Evolutionary conservation across 2,329 filamentous ascomycete species (phyloP), one percentile per base, ranked within the genome.

Genomic region (Bertia moriformis): DNA sequence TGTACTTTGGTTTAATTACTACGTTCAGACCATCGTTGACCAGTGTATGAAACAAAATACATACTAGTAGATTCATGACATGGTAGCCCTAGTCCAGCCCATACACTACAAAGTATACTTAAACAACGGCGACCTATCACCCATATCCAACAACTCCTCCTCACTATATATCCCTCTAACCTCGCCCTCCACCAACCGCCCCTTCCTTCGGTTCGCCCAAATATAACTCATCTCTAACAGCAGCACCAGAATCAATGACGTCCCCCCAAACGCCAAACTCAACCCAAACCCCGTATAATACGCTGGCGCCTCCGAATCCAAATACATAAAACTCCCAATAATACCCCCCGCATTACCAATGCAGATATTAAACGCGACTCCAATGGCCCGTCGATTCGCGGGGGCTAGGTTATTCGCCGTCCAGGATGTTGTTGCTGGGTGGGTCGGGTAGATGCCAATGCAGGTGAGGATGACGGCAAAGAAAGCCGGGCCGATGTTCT

Each of bases 401-500:
- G 55, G 55, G 5, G 51, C 48, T 1, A 55, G 41, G 38, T 56
- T 56, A 17, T 35, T 35, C 10, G 32, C 32, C 10, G 10, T 60
- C 62, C 62, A 66, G 0, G 60, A 54, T 22, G 58, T 62, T 17
- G 55, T 55, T 2, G 52, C 60, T 0, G 61, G 60, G 1, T 59
- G 53, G 35, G 63, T 62, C 0, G 61, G 61, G 37, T 64, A 64
- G 48, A 63, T 57, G 15, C 52, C 53, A 3, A 50, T 42, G 20
- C 49, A 63, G 0, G 63, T 58, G 3, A 68, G 46, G 29, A 58
- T 61, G 19, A 67, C 57, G 1, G 56, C 61, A 38, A 66, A 64
- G 43, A 64, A 65, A 39, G 59, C 59, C 0, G 59, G 45, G 1
- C 53, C 58, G 14, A 66, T 53, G 39, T 65, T 63, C 18, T 56